Evolutionary conservation across 2,329 filamentous ascomycete genomes (phyloP).

Genomic region (Emydomyces testavorans): DNA sequence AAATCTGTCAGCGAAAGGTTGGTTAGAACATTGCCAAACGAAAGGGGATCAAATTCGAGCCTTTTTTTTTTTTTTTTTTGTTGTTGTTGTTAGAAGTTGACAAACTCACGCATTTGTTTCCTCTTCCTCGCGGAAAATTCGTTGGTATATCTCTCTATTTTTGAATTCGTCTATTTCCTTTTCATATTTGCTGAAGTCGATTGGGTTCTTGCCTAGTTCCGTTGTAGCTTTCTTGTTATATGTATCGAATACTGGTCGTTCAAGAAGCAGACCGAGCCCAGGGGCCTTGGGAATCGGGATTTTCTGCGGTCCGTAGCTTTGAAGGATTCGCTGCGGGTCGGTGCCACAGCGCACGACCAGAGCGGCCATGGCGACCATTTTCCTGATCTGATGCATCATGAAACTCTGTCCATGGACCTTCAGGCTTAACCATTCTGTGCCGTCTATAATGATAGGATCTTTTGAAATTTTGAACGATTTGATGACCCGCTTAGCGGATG

Average conservation of each 20-base stretch:
- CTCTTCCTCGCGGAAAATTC: conserved; percentile 84
- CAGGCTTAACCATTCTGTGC: conserved; percentile 89
- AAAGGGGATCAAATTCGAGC: no score
- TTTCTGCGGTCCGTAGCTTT: conserved; percentile 60
- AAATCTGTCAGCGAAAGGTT: conserved; percentile 43
- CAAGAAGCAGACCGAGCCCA: conserved; percentile 73
- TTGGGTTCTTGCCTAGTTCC: conserved; percentile 52
- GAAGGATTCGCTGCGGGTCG: conserved; percentile 55
- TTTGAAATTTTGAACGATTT: conserved; percentile 75
- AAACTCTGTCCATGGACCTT: conserved; percentile 97
- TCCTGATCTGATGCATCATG: conserved; percentile 99
- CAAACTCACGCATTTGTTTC: conserved; percentile 66
- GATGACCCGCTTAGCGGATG: conserved; percentile 80
- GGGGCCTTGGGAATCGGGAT: conserved; percentile 92
- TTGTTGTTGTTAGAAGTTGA: no score
- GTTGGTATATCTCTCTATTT: conserved; percentile 77
- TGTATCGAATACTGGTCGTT: conserved; percentile 78
- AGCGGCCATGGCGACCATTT: conserved; percentile 92
- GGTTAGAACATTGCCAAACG: no score
- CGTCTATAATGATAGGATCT: conserved; percentile 69
- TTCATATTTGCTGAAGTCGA: conserved; percentile 70
- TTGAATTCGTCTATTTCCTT: conserved; percentile 80
- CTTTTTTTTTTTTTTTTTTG: no score
- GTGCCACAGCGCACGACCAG: conserved; percentile 75
- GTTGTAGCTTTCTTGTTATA: conserved; percentile 67